Evolutionary conservation across 1,284 basidiomycete species (phyloP).

Genomic region (Melampsora americana): DNA sequence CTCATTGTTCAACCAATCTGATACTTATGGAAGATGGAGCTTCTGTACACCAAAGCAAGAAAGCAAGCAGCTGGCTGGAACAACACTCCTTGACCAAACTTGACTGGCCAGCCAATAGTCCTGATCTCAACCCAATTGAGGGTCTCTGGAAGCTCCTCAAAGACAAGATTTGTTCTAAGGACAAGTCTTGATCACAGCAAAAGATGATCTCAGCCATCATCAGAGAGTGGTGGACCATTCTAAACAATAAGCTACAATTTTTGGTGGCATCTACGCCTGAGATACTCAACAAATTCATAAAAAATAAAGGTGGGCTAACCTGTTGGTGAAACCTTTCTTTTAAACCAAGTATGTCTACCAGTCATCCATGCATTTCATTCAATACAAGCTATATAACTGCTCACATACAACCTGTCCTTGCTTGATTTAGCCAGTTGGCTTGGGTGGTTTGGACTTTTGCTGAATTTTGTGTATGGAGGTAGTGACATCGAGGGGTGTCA

Average conservation of each 20-base stretch:
- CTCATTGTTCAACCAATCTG: not conserved
- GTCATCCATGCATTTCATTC: too few species aligned
- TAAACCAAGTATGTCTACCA: too few species aligned
- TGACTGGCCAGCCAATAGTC: too few species aligned
- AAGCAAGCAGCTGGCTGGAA: not conserved
- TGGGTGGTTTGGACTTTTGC: too few species aligned
- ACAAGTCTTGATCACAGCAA: not conserved
- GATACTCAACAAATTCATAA: not conserved
- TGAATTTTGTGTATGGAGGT: too few species aligned
- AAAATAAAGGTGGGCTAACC: slow-evolving; percentile 6
- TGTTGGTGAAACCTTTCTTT: not conserved
- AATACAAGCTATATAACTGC: too few species aligned
- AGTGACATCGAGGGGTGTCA: too few species aligned
- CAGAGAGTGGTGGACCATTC: slow-evolving; percentile 8
- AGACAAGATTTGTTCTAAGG: not conserved
- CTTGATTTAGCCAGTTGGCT: too few species aligned
- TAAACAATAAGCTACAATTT: not conserved
- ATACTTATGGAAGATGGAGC: slow-evolving; percentile 20
- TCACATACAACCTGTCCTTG: too few species aligned
- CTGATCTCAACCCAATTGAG: slow-evolving; percentile 24
- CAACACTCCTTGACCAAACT: not conserved
- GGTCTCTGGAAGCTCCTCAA: slow-evolving; percentile 23
- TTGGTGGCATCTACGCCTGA: slow-evolving; percentile 12
- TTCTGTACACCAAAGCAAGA: not conserved
- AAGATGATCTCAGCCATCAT: slow-evolving; percentile 13